Base-by-base conservation (phyloP, 2,329 filamentous ascomycete genomes). In the Xylaria sp. region DNA sequence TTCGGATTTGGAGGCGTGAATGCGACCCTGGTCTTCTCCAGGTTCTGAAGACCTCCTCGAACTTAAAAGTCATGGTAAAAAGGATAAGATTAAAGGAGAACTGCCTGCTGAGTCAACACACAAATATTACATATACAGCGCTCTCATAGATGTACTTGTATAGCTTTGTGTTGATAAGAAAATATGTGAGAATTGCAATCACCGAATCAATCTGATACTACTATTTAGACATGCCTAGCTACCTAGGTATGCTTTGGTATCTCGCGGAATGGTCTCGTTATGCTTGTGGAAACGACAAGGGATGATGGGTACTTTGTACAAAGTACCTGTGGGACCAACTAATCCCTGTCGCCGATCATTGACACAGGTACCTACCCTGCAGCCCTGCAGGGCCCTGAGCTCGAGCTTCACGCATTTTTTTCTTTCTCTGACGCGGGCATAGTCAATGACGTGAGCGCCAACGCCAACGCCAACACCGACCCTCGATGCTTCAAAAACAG, bases 1-100 rank as follows among this genome's bases (percentile, higher is more conserved):
- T 99, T 99, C 74, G 94, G 94, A 0, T 99, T 99, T 75, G 94
- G 94, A 9, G 94, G 94, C 16, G 97, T 93, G 1, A 99, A 99
- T 75, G 92, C 93, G 39, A 92, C 86, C 49, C 76, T 99, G 37
- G 92, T 92, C 48, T 93, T 97, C 65, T 81, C 81, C 7, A 40
- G 39, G 38, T 45, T 55, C 16, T 34, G 29, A 34, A 34, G 29
- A 13, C 29, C 11, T 34, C 11, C 8, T 34, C 29, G 11, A 13
- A 3, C 29, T 13, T 26, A 26, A 5, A 9, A 26, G 9, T 9
- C 9, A 6, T 26, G 9, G n/a, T n/a, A n/a, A n/a, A n/a, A n/a
- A n/a, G n/a, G n/a, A n/a, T n/a, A n/a, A n/a, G n/a, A n/a, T n/a
- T n/a, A n/a, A n/a, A n/a, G n/a, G n/a, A n/a, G n/a, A n/a, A n/a